Base-by-base conservation (phyloP, 2,329 filamentous ascomycete species). In the Botrytis sinoallii region DNA sequence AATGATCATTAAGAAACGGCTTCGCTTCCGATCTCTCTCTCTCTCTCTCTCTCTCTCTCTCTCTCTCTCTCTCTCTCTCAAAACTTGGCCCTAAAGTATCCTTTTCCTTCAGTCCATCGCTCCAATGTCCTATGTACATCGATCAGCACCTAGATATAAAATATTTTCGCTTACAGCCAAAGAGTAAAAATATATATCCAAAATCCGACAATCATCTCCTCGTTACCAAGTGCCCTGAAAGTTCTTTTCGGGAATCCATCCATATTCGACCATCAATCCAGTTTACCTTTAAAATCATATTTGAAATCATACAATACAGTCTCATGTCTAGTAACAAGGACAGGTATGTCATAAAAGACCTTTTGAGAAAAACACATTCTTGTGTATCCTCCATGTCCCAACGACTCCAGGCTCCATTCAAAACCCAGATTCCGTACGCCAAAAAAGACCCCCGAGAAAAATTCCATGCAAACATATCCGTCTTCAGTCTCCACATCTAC, bases 361-460 rank as follows among this genome's bases (percentile, higher is more conserved):
- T 59, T 35, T 38, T 63, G 61, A 68, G 46, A 25, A 25, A 10
- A 60, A 60, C 63, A 59, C 44, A 48, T 60, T 59, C n/a, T 68
- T 68, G 46, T 57, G 44, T 59, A 29, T n/a, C 70, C 38, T 72
- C 46, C 57, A 57, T 72, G 55, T 42, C 63, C 63, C 70, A 68
- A 72, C 32, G 70, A 72, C 70, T 67, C 70, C 70, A 67, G 63
- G 70, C 70, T 72, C 70, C 70, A 68, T 67, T 55, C 38, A 64
- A 71, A 72, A 35, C 64, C 38, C 29, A 57, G 46, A 71, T 66
- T 25, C 60, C 10, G 70, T 64, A 71, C 70, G 70, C 70, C 70
- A 48, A 72, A 72, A 66, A 64, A 55, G 44, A 72, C 61, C 20
- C 63, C 40, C 48, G 61, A n/a, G 60, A 72, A 67, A 66, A 29